These are phyloP conservation scores for Blastomyces emzantsi DNA, from an alignment of 2,329 filamentous ascomycete genomes.

Conservation along the genomic window DNA sequence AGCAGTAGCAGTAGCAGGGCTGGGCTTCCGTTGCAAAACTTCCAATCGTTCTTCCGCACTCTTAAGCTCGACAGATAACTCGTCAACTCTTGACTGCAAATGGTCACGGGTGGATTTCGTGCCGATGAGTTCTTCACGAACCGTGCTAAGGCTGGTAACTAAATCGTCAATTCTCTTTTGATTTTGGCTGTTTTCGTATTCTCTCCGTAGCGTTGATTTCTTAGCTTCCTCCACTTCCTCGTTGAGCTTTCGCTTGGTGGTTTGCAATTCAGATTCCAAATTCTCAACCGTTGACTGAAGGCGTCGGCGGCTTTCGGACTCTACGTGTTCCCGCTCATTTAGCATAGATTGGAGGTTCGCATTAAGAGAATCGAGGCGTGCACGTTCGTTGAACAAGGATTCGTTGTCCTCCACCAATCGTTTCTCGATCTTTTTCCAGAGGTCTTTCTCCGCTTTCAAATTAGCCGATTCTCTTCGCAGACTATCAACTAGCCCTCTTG, in stretches of 20 bases:
- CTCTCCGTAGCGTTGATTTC: slow-evolving; percentile 72
- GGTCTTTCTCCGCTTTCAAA: slow-evolving; percentile 84
- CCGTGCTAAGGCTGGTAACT: slow-evolving; percentile 65
- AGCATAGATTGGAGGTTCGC: slow-evolving; percentile 78
- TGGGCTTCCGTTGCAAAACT: slow-evolving; percentile 70
- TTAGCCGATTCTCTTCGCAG: slow-evolving; percentile 86
- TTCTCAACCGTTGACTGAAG: slow-evolving; percentile 68
- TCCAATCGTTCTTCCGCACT: slow-evolving; percentile 81
- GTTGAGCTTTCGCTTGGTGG: slow-evolving; percentile 71
- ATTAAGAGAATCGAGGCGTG: slow-evolving; percentile 71
- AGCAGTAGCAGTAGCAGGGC: slow-evolving; percentile 46
- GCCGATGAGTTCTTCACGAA: slow-evolving; percentile 76
- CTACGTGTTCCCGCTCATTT: slow-evolving; percentile 81
- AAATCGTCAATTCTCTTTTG: slow-evolving; percentile 92
- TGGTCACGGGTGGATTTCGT: slow-evolving; percentile 84
- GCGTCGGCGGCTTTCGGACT: slow-evolving; percentile 71
- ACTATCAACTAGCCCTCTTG: slow-evolving; percentile 70
- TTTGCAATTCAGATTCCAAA: slow-evolving; percentile 68
- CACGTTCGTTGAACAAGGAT: slow-evolving; percentile 70
- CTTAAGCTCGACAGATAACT: slow-evolving; percentile 77
- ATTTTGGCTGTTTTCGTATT: slow-evolving; percentile 79
- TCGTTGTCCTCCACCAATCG: slow-evolving; percentile 85
- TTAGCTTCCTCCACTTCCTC: slow-evolving; percentile 77
- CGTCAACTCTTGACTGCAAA: slow-evolving; percentile 77
- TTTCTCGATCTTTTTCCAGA: slow-evolving; percentile 90